phyloP scores from a whole-genome alignment of 805 yeast species.

The Candida loeiensis region DNA sequence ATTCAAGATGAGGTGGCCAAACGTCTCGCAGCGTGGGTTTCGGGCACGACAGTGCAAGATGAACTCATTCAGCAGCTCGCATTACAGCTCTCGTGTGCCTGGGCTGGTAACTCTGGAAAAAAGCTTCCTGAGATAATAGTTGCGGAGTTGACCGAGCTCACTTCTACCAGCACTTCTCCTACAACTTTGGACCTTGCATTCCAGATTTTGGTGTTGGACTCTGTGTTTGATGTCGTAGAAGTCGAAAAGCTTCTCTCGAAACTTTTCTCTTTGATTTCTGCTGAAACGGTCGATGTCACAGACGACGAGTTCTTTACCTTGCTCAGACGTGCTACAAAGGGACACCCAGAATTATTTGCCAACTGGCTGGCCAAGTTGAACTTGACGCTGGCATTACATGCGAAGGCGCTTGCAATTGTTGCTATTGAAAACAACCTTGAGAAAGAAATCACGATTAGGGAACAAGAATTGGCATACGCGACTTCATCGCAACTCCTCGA shows the following conservation, averaged over 20 bases:
- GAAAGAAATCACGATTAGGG: slow-evolving; percentile 22
- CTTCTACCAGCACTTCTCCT: not conserved
- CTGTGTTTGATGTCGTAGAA: not conserved
- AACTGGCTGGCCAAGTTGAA: slow-evolving; percentile 13
- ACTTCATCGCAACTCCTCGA: slow-evolving; percentile 23
- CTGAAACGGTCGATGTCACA: not conserved
- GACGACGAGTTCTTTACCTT: slow-evolving; percentile 6
- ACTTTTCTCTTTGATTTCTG: not conserved
- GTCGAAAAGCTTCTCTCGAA: not conserved
- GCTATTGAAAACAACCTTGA: slow-evolving; percentile 19
- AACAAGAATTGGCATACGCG: slow-evolving; percentile 31
- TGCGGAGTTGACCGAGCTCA: not conserved
- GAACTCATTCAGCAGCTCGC: slow-evolving; percentile 4
- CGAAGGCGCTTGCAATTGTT: slow-evolving; percentile 30
- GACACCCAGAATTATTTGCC: slow-evolving; percentile 10
- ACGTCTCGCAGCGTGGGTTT: not conserved
- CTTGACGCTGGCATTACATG: slow-evolving; percentile 21
- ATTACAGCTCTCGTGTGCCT: slow-evolving; percentile 3
- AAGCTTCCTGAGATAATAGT: not conserved
- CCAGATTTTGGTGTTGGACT: not conserved
- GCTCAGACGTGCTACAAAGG: slow-evolving; percentile 6
- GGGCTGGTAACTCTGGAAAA: not conserved
- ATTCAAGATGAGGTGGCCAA: not conserved
- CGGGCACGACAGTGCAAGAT: not conserved
- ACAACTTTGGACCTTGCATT: not conserved